Evolutionary conservation across 2,329 filamentous ascomycete genomes (phyloP).

Genomic region (Anisogramma anomala): DNA sequence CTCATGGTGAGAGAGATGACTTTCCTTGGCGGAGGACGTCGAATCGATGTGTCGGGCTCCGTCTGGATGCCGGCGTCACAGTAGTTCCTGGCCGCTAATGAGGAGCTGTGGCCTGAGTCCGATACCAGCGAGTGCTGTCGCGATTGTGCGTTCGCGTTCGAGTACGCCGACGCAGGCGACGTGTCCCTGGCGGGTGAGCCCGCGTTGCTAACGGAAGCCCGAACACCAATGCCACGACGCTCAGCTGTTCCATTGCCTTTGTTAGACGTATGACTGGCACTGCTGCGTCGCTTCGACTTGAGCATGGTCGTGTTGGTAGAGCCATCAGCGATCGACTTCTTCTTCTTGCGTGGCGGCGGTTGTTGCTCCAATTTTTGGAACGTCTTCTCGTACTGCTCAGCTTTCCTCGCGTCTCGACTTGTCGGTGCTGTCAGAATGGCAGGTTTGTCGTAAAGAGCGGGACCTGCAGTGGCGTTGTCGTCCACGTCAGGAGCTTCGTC

Average conservation of each 20-base stretch:
- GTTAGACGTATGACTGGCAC: constrained; percentile 16
- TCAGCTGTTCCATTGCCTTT: constrained; percentile 25
- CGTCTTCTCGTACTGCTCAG: constrained; percentile 53
- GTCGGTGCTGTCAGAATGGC: constrained; percentile 53
- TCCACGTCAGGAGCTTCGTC: constrained; percentile 47
- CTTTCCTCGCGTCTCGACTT: constrained; percentile 55
- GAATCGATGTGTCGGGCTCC: constrained; percentile 39
- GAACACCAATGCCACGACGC: constrained; percentile 39
- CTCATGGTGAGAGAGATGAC: constrained; percentile 39
- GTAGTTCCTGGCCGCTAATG: constrained; percentile 32
- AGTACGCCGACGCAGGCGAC: constrained; percentile 26
- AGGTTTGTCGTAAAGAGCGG: constrained; percentile 45
- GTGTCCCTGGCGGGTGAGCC: constrained; percentile 35
- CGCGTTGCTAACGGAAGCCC: constrained; percentile 42
- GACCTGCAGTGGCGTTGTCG: constrained; percentile 35
- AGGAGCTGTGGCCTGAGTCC: constrained; percentile 29
- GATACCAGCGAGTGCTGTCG: constrained; percentile 22
- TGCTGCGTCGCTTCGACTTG: constrained; percentile 19
- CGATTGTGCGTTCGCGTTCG: constrained; percentile 19
- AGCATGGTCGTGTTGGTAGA: constrained; percentile 21
- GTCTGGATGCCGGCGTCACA: constrained; percentile 43
- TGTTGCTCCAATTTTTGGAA: constrained; percentile 48
- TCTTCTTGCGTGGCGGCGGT: constrained; percentile 39
- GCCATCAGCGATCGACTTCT: constrained; percentile 51
- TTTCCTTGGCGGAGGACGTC: constrained; percentile 29